A percentile compares a stretch with the other conserved stretches of the same genome.
These are phyloP conservation scores for Fusarium brevicatenulatum DNA, from an alignment of 2,329 filamentous ascomycete species.

Conservation along the genomic window DNA sequence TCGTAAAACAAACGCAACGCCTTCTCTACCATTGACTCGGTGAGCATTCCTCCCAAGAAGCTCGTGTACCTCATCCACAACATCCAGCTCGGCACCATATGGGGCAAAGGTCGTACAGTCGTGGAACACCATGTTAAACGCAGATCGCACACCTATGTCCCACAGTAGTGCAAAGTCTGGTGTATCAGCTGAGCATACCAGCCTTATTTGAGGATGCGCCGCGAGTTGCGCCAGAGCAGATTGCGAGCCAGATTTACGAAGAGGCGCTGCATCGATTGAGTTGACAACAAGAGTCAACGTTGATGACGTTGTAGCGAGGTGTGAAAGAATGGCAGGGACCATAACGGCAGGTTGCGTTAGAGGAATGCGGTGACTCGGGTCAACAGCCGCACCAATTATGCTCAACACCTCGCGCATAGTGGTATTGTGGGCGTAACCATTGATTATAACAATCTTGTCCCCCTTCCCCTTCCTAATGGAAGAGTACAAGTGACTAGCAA, in stretches of 20 bases:
- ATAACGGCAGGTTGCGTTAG: constrained; percentile 75
- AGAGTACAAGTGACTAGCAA: constrained; percentile 74
- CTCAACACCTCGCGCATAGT: constrained; percentile 75
- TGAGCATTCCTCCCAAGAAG: constrained; percentile 83
- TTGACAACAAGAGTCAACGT: constrained; percentile 79
- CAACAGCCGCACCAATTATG: constrained; percentile 73
- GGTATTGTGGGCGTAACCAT: constrained; percentile 79
- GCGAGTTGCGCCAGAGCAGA: constrained; percentile 80
- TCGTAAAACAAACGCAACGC: constrained; percentile 89
- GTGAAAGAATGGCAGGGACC: constrained; percentile 71
- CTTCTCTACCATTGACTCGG: constrained; percentile 87
- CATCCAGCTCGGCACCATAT: constrained; percentile 78
- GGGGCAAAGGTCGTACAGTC: constrained; percentile 91
- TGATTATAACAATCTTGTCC: constrained; percentile 78
- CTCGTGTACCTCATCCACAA: constrained; percentile 90
- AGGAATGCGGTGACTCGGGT: constrained; percentile 58
- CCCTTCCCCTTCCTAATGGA: constrained; percentile 44
- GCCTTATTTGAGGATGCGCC: constrained; percentile 74
- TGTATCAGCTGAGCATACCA: constrained; percentile 86
- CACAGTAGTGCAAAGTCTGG: constrained; percentile 89
- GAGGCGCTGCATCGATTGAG: constrained; percentile 82
- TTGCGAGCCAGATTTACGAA: constrained; percentile 78
- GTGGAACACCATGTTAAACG: constrained; percentile 90
- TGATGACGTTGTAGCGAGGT: constrained; percentile 59
- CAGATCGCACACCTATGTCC: constrained; percentile 85